A percentile compares a stretch with the other conserved stretches of the same genome.
These are phyloP conservation scores for grape (Vitis vinifera) DNA, from an alignment of 164 flowering plant genomes.

Conservation along the genomic window DNA sequence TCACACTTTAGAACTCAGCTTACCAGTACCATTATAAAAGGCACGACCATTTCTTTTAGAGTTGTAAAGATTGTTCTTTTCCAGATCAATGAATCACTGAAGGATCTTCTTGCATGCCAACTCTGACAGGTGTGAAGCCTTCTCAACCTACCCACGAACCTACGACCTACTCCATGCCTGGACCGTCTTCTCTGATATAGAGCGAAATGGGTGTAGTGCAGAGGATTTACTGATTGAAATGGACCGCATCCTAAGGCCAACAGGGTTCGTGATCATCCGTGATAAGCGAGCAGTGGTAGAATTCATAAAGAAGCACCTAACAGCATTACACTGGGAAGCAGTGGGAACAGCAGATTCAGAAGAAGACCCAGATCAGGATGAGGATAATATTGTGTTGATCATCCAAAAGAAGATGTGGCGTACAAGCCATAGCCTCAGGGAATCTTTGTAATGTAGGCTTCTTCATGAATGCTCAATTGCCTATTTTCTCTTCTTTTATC, in stretches of 20 bases:
- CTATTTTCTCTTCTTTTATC: neutral
- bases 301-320: slow-evolving; percentile 57
- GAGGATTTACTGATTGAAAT: slow-evolving; percentile 78
- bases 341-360: slow-evolving; percentile 41
- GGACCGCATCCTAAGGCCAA: slow-evolving; percentile 82
- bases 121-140: slow-evolving; percentile 77
- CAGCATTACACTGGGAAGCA: slow-evolving; percentile 75
- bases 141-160: slow-evolving; percentile 81
- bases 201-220: slow-evolving; percentile 69
- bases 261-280: slow-evolving; percentile 68
- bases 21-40: too few species aligned
- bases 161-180: slow-evolving; percentile 88
- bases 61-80: neutral
- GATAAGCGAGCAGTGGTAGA: slow-evolving; percentile 65
- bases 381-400: slow-evolving; percentile 49
- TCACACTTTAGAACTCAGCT: too few species aligned
- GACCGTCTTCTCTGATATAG: slow-evolving; percentile 68
- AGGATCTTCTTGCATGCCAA: neutral
- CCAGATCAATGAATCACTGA: neutral
- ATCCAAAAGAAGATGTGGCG: slow-evolving; percentile 79
- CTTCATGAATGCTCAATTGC: neutral
- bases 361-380: slow-evolving; percentile 47
- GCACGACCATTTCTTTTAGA: too few species aligned
- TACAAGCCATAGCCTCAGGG: slow-evolving; percentile 48
- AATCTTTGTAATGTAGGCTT: slow-evolving; percentile 28